Base-by-base conservation (phyloP, 257 asterid genomes). In the Salvia hispanica region DNA sequence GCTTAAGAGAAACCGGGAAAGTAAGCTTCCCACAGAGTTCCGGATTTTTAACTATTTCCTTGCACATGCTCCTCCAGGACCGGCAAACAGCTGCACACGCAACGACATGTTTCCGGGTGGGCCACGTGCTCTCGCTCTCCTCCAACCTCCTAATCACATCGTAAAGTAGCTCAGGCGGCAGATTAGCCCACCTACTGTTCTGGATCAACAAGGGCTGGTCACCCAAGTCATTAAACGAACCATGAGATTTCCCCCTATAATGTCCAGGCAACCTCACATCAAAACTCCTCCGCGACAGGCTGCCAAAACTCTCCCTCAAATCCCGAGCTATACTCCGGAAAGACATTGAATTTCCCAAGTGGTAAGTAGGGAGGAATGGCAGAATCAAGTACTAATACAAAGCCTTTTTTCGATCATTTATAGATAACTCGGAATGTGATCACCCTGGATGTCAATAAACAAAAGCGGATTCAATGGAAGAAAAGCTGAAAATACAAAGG, bases 41-140 rank as follows among this genome's bases (percentile, higher is more conserved):
- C 0, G 85, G 89, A 73, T 34, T 64, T 60, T 66, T 75, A 58
- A 84, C 89, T 64, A 81, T 79, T 64, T 81, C 89, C 74, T 70
- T 77, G 71, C 89, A 84, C 80, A 77, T 77, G 67, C 80, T 75
- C 77, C 89, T 79, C 87, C 89, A 84, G 8, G 86, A 79, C 13
- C 83, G 73, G 69, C 89, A 84, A 72, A 81, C 89, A 1, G 83
- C 83, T 13, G 83, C 83, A 37, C 87, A 84, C 0, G 87, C 80
- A 48, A 84, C 89, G 3, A 84, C 89, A 12, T 84, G 79, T 67
- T 79, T 84, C 40, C 89, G 67, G 7, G 83, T 72, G 46, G 89
- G 89, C 89, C 89, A 84, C 28, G 79, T 76, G 62, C 79, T 79
- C 63, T 84, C 89, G 62, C 86, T 84, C 80, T 81, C 89, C 71